Evolutionary conservation across 78 protist genomes (phyloP), one percentile per base, ranked within the genome.

Genomic region (Tieghemostelium lacteum): DNA sequence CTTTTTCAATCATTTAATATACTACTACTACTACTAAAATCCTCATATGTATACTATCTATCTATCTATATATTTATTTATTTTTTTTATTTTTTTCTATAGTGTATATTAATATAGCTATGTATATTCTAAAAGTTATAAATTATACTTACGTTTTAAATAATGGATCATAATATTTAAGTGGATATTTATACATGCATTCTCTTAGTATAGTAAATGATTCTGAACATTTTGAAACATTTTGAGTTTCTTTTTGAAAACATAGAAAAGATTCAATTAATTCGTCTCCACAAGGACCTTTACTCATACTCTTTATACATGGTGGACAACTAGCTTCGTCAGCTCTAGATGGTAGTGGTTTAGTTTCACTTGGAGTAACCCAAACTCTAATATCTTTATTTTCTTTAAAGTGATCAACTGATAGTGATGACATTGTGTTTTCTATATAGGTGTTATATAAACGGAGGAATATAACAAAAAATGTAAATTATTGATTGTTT

Each of bases 291-390:
- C 88, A 80, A 34, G 73, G 88, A 7, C 67, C 58, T 26, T 67
- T 57, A 49, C 66, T 66, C 76, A 80, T 66, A 0, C 22, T 66
- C 67, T 40, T 80, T 20, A 80, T 67, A 40, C 88, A 80, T 29
- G 88, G 88, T 54, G 88, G 88, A 67, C 88, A 80, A 33, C 62
- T 39, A 36, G 63, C 88, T 17, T 80, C 49, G 14, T 60, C 76
- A 28, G 73, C 73, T 57, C 57, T 61, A 34, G 63, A 28, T n/a
- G 78, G 78, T n/a, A 54, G 34, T 66, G 88, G 76, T 57, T 52
- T 39, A 14, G 73, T 71, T 16, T 80, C 88, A 7, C 5, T 19
- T 40, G 75, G 36, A 0, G 73, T 55, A 16, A 80, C 88, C 75
- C 75, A 80, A n/a, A 64, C 45, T 10, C 33, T 42, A 8, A 77